phyloP scores from a whole-genome alignment of 257 asterid genomes.

The Ballota nigra region DNA sequence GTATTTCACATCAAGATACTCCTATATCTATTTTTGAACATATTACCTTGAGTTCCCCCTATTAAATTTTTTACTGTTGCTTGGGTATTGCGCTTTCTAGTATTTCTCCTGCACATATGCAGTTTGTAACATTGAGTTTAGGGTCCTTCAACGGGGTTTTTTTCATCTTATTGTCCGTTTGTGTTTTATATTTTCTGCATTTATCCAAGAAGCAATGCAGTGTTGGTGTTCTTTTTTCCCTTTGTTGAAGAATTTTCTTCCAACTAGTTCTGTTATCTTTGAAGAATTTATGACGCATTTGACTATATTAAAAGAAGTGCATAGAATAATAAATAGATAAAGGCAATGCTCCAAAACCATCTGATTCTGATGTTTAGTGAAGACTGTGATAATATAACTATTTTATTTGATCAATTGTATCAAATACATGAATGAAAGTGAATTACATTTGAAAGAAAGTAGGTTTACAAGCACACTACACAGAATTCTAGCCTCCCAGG shows the following conservation, averaged over 20 bases:
- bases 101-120: no score
- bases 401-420: not conserved
- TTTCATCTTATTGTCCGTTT: not conserved
- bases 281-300: not conserved
- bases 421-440: not conserved
- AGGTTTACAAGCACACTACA: not conserved
- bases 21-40: not conserved
- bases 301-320: not conserved
- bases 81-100: not conserved
- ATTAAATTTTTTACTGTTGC: not conserved
- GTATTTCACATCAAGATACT: not conserved
- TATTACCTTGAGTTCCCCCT: not conserved
- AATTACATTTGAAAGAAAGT: not conserved
- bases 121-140: not conserved
- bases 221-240: not conserved
- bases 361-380: not conserved
- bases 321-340: not conserved
- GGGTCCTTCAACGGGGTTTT: not conserved
- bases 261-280: not conserved
- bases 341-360: not conserved
- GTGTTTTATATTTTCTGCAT: not conserved
- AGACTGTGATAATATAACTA: not conserved
- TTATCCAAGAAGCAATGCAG: not conserved
- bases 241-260: not conserved
- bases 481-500: not conserved